These are phyloP conservation scores for Mortierella sp. DNA, from an alignment of 371 early-diverging fungal species.

Conservation along the genomic window DNA sequence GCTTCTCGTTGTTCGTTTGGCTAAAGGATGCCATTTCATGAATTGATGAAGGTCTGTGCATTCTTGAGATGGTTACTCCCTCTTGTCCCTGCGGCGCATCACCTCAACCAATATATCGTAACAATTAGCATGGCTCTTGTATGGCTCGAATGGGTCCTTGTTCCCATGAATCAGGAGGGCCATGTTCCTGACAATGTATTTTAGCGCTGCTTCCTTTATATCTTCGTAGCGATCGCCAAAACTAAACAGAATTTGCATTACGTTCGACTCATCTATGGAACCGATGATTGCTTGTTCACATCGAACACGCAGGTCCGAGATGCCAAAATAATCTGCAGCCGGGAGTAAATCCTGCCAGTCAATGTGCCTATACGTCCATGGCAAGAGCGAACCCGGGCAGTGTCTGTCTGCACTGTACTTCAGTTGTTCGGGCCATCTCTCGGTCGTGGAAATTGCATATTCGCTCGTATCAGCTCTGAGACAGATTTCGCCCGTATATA, in stretches of 20 bases:
- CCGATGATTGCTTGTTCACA: background rate
- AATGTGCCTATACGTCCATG: too few relatives aligned
- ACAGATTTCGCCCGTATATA: too few relatives aligned
- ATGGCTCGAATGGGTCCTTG: background rate
- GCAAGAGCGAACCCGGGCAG: too few relatives aligned
- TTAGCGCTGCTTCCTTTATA: background rate
- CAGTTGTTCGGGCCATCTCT: too few relatives aligned
- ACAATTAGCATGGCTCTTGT: slow-evolving; percentile 5
- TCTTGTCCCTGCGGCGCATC: background rate
- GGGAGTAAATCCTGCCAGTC: too few relatives aligned
- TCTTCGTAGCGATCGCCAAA: background rate
- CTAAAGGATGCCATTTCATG: too few relatives aligned
- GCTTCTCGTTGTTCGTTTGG: background rate
- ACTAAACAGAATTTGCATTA: background rate
- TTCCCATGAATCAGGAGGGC: background rate
- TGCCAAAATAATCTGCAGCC: background rate
- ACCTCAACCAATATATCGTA: background rate
- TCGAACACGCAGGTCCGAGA: background rate
- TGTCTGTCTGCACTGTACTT: too few relatives aligned
- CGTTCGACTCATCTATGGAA: background rate
- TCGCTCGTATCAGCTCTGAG: too few relatives aligned
- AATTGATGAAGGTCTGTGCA: too few relatives aligned
- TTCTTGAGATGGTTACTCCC: too few relatives aligned
- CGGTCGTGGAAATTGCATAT: too few relatives aligned
- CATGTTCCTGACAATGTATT: background rate